Evolutionary conservation across 345 rosid species (phyloP).

Genomic region (Syzygium grande): DNA sequence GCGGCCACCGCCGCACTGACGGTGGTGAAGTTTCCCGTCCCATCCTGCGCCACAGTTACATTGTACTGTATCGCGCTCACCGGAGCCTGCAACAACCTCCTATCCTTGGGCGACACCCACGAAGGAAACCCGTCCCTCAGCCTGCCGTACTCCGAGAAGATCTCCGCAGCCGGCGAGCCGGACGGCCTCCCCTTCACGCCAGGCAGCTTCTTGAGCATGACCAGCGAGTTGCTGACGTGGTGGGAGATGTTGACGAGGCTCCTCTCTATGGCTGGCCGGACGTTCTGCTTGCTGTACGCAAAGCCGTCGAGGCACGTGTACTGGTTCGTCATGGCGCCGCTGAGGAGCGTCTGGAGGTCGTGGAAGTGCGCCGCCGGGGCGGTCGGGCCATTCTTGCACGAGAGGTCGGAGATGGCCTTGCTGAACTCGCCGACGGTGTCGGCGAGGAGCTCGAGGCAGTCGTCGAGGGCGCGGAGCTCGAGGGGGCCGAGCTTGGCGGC

Average conservation of each 20-base stretch:
- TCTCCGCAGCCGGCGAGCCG: conserved; percentile 11
- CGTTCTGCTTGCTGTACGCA: conserved; percentile 19
- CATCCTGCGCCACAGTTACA: conserved; percentile 63
- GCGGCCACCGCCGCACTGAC: conserved; percentile 55
- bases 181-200: conserved; percentile 14
- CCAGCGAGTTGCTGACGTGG: conserved; percentile 60
- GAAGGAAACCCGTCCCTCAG: conserved; percentile 47
- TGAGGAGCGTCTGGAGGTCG: conserved; percentile 52
- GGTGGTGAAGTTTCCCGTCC: conserved; percentile 58
- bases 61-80: conserved; percentile 23
- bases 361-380: conserved; percentile 23
- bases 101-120: conserved; percentile 42
- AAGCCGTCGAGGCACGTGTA: conserved; percentile 93
- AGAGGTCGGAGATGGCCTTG: conserved; percentile 36
- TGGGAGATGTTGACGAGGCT: conserved; percentile 42
- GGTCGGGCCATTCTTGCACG: neutral
- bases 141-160: conserved; percentile 24
- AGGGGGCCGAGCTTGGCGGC: conserved; percentile 12
- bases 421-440: conserved; percentile 37
- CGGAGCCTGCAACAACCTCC: conserved; percentile 33
- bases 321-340: conserved; percentile 79
- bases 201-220: conserved; percentile 52
- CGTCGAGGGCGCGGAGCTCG: conserved; percentile 42
- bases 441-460: conserved; percentile 60
- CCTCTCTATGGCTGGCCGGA: conserved; percentile 33